Evolutionary conservation across 169 alveolate species (phyloP).

Genomic region (Cryptosporidium ryanae): DNA sequence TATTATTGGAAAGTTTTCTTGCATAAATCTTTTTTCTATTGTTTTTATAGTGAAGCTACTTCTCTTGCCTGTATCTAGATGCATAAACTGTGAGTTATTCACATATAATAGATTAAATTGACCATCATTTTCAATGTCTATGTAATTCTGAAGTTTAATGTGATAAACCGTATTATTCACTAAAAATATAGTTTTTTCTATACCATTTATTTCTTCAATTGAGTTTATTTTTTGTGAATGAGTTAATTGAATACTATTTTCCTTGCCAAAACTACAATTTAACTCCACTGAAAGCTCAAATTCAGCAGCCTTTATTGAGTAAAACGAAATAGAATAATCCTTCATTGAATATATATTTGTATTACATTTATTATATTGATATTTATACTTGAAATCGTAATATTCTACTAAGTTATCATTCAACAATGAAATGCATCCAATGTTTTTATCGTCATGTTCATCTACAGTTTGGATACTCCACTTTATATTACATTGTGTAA

Average conservation of each 20-base stretch:
- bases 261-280: constrained; percentile 18
- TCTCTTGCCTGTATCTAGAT: constrained; percentile 16
- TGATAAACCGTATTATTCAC: constrained; percentile 29
- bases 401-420: background rate
- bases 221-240: constrained; percentile 15
- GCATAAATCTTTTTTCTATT: constrained; percentile 10
- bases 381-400: background rate
- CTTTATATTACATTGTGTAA: background rate
- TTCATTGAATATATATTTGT: background rate
- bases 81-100: constrained; percentile 9
- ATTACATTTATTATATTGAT: background rate
- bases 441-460: background rate
- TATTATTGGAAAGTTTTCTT: background rate
- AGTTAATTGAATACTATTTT: background rate
- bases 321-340: constrained; percentile 10
- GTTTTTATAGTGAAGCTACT: background rate
- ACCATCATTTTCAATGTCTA: background rate
- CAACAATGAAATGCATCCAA: background rate
- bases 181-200: constrained; percentile 37
- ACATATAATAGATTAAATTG: background rate
- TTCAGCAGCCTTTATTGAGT: constrained; percentile 14
- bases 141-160: constrained; percentile 5
- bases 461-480: constrained; percentile 7
- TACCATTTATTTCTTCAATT: background rate
- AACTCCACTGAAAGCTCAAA: constrained; percentile 18